Percentiles rank a stretch among this genome's conserved stretches.
These are phyloP conservation scores for Ambrosiella xylebori DNA, from an alignment of 2,329 filamentous ascomycete species.

Conservation along the genomic window DNA sequence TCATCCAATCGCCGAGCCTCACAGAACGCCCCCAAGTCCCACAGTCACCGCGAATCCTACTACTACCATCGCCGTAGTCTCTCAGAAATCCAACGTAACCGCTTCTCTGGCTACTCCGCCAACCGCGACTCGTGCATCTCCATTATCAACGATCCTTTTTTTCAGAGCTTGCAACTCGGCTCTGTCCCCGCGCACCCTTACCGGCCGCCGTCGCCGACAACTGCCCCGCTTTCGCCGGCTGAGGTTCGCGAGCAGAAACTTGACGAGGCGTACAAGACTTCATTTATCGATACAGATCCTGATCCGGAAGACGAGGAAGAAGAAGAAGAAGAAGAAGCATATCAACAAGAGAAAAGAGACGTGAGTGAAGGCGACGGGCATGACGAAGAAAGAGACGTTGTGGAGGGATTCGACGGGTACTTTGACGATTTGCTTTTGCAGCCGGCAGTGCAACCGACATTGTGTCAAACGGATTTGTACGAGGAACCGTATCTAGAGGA, in stretches of 20 bases:
- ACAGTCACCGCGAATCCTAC: neutral
- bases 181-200: neutral
- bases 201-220: neutral
- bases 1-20: neutral
- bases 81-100: neutral
- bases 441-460: neutral
- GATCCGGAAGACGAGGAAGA: slow-evolving; percentile 16
- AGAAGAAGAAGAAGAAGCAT: neutral
- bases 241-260: slow-evolving; percentile 10
- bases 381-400: slow-evolving; percentile 14
- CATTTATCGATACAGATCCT: slow-evolving; percentile 16
- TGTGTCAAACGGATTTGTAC: neutral
- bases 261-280: slow-evolving; percentile 9
- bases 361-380: slow-evolving; percentile 13
- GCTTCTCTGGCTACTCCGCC: neutral
- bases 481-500: slow-evolving; percentile 9
- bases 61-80: neutral
- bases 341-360: too few species aligned
- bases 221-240: slow-evolving; percentile 1
- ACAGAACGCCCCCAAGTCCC: neutral
- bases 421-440: neutral
- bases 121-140: slow-evolving; percentile 33
- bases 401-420: slow-evolving; percentile 14
- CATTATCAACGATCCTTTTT: slow-evolving; percentile 39
- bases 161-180: slow-evolving; percentile 22